Evolutionary conservation across 2,329 filamentous ascomycete species (phyloP).

Genomic region (Mollisiaceae sp.): DNA sequence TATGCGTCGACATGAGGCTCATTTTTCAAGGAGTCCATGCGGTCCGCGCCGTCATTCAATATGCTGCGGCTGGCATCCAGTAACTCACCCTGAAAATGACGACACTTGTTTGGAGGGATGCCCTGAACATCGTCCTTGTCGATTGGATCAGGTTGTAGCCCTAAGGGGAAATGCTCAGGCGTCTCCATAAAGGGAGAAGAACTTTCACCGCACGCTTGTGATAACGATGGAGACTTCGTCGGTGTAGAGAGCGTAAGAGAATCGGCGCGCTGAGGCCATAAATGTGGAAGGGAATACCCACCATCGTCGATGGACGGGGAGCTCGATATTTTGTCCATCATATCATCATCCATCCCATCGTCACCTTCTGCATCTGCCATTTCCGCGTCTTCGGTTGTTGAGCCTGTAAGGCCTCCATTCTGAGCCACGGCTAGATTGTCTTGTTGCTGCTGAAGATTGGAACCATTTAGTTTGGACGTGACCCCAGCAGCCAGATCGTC

Average conservation of each 20-base stretch:
- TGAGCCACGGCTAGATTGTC: conserved; percentile 65
- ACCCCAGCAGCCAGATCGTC: conserved; percentile 51
- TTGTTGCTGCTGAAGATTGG: conserved; percentile 54
- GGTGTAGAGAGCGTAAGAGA: conserved; percentile 33
- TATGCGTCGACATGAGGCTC: conserved; percentile 22
- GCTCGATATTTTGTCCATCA: conserved; percentile 99
- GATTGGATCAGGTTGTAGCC: conserved; percentile 27
- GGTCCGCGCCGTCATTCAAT: conserved; percentile 59
- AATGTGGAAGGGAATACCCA: conserved; percentile 63
- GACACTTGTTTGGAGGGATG: conserved; percentile 36
- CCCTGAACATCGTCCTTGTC: conserved; percentile 36
- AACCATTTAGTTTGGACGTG: conserved; percentile 47
- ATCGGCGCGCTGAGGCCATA: conserved; percentile 40
- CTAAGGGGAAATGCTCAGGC: conserved; percentile 38
- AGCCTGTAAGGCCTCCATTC: conserved; percentile 59
- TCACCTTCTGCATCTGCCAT: conserved; percentile 71
- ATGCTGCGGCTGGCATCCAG: conserved; percentile 34
- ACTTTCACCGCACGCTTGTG: conserved; percentile 44
- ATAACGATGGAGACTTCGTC: conserved; percentile 29
- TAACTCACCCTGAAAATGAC: conserved; percentile 58
- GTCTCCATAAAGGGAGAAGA: conserved; percentile 40
- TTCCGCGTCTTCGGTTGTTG: conserved; percentile 63
- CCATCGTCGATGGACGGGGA: conserved; percentile 99
- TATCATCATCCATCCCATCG: conserved; percentile 80
- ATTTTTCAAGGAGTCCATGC: conserved; percentile 29